Conservation (phyloP, 2,329 filamentous ascomycete genomes). For the Arthrobotrys iridis region DNA sequence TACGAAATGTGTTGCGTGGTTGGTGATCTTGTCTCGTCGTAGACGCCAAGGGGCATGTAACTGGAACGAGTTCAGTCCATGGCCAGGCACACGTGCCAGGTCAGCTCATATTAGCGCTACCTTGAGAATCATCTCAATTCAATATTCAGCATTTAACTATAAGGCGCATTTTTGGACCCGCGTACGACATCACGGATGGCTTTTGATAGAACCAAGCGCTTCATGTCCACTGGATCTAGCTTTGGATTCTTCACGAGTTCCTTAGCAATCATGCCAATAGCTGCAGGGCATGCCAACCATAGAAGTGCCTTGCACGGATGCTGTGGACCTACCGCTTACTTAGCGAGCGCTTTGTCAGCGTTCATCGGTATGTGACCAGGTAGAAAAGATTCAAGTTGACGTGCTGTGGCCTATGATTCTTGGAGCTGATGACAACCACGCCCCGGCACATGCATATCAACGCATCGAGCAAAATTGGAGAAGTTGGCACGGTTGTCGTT, state of each 20-base stretch:
- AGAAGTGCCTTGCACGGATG: slow-evolving; percentile 65
- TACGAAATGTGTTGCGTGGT: background rate
- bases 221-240: slow-evolving; percentile 55
- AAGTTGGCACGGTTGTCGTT: slow-evolving; percentile 61
- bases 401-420: slow-evolving; percentile 59
- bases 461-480: slow-evolving; percentile 65
- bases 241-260: slow-evolving; percentile 54
- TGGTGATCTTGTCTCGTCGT: background rate
- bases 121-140: slow-evolving; percentile 28
- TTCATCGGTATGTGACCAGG: background rate
- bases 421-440: slow-evolving; percentile 66
- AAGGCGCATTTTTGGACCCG: slow-evolving; percentile 33
- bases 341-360: slow-evolving; percentile 8
- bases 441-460: slow-evolving; percentile 71
- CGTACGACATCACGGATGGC: slow-evolving; percentile 25
- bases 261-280: slow-evolving; percentile 58
- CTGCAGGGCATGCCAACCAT: slow-evolving; percentile 66
- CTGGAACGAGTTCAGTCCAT: too few relatives aligned
- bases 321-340: slow-evolving; percentile 62
- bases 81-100: too few relatives aligned
- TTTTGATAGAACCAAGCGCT: slow-evolving; percentile 42
- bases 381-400: background rate
- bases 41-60: slow-evolving; percentile 21
- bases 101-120: too few relatives aligned
- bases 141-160: slow-evolving; percentile 51